Evolutionary conservation across 1,284 basidiomycete species (phyloP).

Genomic region (Cutaneotrichosporon cyanovorans): DNA sequence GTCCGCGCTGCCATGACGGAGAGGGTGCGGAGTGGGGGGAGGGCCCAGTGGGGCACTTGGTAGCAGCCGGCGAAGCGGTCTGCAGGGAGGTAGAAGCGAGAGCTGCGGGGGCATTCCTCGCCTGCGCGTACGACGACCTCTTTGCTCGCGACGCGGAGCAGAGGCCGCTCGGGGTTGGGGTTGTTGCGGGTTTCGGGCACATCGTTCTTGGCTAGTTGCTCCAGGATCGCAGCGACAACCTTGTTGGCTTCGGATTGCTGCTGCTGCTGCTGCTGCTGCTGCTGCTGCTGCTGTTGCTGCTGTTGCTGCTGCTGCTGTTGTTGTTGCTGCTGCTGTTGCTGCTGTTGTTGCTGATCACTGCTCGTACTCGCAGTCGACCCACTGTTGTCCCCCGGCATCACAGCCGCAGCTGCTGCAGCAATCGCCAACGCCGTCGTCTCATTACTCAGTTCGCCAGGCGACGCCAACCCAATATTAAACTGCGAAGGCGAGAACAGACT

Average conservation of each 20-base stretch:
- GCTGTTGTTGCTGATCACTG: conserved; percentile 4
- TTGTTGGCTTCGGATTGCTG: conserved; percentile 5
- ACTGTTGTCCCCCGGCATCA: background rate
- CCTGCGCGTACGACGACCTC: conserved; percentile 10
- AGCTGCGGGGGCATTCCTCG: conserved; percentile 9
- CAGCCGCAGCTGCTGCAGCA: conserved; percentile 11
- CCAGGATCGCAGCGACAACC: conserved; percentile 26
- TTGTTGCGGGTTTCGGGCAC: conserved; percentile 36
- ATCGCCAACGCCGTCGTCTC: conserved; percentile 17
- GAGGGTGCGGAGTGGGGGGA: conserved; percentile 44
- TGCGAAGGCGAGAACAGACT: conserved; percentile 32
- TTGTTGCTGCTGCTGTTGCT: background rate
- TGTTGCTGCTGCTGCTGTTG: conserved; percentile 1
- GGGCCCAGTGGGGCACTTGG: conserved; percentile 46
- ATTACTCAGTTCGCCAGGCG: conserved; percentile 7
- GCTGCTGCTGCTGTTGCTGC: conserved; percentile 5
- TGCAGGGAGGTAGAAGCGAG: conserved; percentile 34
- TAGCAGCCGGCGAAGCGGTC: conserved; percentile 47
- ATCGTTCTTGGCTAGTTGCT: conserved; percentile 35
- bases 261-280: background rate
- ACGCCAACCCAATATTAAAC: conserved; percentile 16
- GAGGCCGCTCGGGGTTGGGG: conserved; percentile 41
- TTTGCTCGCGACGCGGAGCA: conserved; percentile 31
- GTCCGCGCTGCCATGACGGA: conserved; percentile 46
- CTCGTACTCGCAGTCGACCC: background rate